Base-by-base conservation (phyloP, 129 eudicot genomes). In the Artemisia argyi region DNA sequence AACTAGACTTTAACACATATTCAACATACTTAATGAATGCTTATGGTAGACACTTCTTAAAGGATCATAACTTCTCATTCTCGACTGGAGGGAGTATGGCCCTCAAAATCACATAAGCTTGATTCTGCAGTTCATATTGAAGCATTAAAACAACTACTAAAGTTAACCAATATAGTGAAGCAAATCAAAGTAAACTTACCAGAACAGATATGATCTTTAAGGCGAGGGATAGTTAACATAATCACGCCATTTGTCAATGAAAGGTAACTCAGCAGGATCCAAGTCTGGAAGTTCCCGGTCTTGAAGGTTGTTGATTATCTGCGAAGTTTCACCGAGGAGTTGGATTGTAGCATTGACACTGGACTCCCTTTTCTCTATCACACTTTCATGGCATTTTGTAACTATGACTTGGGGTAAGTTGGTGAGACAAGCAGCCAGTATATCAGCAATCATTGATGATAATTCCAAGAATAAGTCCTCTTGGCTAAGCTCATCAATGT, bases 201-300 rank as follows among this genome's bases (percentile, higher is more conserved):
- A 4, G 8, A 35, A 35, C 7, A 35, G 0, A 26, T 15, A 48
- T 49, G 35, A 20, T 73, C 20, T 12, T 60, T 14, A 59, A 57
- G 76, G 68, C 24, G n/a, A 39, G n/a, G 57, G 11, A 26, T 61
- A 1, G 15, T 4, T 46, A 0, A 61, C 61, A 32, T 61, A 61
- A 73, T 47, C 77, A 18, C 78, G 67, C 86, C 86, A 83, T 24
- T 58, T 75, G 35, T 74, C 80, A 65, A 83, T 57, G 30, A 62
- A 72, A 0, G 72, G 73, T n/a, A 76, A 55, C 35, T 73, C 61
- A 1, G 15, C 56, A 3, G 16, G 4, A 51, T 13, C 16, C 16
- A 51, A 51, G 6, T n/a, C 16, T 11, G 56, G 56, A 51, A 51
- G 56, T 14, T 51, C 56, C 56, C 15, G 56, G 16, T 51, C 15